Evolutionary conservation across 805 yeast genomes (phyloP).

Genomic region (Ogataea methanolica): DNA sequence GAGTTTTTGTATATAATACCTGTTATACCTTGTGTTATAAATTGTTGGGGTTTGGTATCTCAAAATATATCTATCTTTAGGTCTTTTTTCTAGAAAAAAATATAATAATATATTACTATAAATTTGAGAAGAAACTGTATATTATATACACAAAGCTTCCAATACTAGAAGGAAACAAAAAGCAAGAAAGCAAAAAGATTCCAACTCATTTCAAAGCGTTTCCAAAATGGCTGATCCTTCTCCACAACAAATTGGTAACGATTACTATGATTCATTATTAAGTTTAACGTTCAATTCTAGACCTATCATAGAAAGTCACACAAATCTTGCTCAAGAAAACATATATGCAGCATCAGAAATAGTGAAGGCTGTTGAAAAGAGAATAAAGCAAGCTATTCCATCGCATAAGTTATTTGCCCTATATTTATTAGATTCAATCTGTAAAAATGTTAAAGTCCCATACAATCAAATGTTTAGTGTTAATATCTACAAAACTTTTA

Average conservation of each 20-base stretch:
- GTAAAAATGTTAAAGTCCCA: conserved; percentile 87
- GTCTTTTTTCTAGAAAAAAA: no score
- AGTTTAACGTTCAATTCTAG: conserved; percentile 85
- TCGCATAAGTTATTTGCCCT: conserved; percentile 78
- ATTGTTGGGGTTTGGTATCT: no score
- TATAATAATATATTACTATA: no score
- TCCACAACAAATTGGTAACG: conserved; percentile 39
- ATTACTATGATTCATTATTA: conserved; percentile 64
- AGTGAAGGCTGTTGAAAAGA: conserved; percentile 64
- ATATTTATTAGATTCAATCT: conserved; percentile 84
- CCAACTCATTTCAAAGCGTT: not conserved
- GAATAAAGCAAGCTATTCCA: conserved; percentile 77
- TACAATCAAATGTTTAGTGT: conserved; percentile 76
- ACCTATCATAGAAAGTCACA: conserved; percentile 82
- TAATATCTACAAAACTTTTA: conserved; percentile 64
- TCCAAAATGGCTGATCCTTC: conserved; percentile 1
- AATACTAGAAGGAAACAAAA: not conserved
- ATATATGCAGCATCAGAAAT: conserved; percentile 72
- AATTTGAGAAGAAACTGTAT: no score
- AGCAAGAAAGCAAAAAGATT: not conserved
- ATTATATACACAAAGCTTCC: not conserved
- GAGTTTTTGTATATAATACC: no score
- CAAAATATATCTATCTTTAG: no score
- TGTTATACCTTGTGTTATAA: no score
- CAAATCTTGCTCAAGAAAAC: conserved; percentile 84